phyloP scores from a whole-genome alignment of 108 stramenopile genomes.

The Cylindrotheca fusiformis region DNA sequence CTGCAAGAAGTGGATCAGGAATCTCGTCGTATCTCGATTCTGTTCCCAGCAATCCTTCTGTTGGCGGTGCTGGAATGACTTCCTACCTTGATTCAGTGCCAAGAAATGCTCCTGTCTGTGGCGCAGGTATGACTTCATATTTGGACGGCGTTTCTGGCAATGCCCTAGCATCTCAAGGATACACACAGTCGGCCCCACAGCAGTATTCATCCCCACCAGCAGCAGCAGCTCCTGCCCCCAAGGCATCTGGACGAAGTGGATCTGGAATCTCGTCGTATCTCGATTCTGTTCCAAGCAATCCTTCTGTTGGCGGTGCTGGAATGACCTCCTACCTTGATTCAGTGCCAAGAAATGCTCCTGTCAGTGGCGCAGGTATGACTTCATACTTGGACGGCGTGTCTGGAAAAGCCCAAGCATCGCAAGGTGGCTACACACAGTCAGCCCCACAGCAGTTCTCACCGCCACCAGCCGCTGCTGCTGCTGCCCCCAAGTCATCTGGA shows the following conservation, averaged over 20 bases:
- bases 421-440: constrained; percentile 5
- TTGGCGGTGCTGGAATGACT: constrained; percentile 27
- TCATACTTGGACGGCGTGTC: constrained; percentile 18
- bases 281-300: constrained; percentile 18
- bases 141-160: not conserved
- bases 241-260: constrained; percentile 12
- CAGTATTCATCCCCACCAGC: not conserved
- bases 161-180: not conserved
- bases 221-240: not conserved
- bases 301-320: too few relatives aligned
- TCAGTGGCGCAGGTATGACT: too few relatives aligned
- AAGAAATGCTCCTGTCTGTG: constrained; percentile 1
- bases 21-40: not conserved
- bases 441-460: too few relatives aligned
- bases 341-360: too few relatives aligned
- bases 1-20: not conserved
- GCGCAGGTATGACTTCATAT: constrained; percentile 28
- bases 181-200: too few relatives aligned
- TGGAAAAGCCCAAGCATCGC: constrained; percentile 2
- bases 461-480: too few relatives aligned
- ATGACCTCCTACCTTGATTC: too few relatives aligned
- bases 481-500: too few relatives aligned
- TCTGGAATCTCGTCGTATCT: too few relatives aligned
- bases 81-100: constrained; percentile 25
- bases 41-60: not conserved